Base-by-base conservation (phyloP, 306 rosid species). In the Leucaena leucocephala region DNA sequence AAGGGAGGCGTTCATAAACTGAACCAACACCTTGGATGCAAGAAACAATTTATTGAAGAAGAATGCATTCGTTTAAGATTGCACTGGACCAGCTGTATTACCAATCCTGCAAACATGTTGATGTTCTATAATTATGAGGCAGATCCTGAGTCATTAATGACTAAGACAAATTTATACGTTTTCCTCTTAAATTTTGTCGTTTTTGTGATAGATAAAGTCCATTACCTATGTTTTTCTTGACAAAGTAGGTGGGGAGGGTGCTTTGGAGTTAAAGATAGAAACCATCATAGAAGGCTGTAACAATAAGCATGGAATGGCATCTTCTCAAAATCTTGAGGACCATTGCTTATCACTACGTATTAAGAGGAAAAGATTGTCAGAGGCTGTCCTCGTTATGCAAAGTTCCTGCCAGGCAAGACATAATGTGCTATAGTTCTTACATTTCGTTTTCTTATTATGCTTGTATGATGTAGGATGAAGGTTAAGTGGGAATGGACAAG, bases 211-310 rank as follows among this genome's bases (percentile, higher is more conserved):
- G 40, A 76, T 68, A 48, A 43, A 50, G 55, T 5, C 61, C 70
- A 65, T 39, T 72, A 74, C 52, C 80, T 81, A 49, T 68, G 57
- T 70, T 77, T 54, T 70, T 77, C 76, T 81, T 83, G 71, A 76
- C 68, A 65, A 75, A 27, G 72, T 80, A 90, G 97, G 84, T 66
- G 85, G 85, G 71, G 89, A 90, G 78, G 95, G 87, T 79, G 85
- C 85, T 80, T 84, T 88, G 42, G 88, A 76, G 59, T 62, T 82
- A 38, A 86, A 85, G 90, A 76, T 93, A 67, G 97, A 93, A 46
- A 78, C 90, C 76, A 76, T 91, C n/a, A 74, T 90, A 50, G 96
- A 91, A 74, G 89, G 93, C 17, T 91, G 90, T 71, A 88, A 86
- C 82, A 90, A 82, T 81, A 76, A 81, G 40, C 88, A 83, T 71